Base-by-base conservation (phyloP, 1,139 yeast genomes). In the Yamadazyma siamensis region DNA sequence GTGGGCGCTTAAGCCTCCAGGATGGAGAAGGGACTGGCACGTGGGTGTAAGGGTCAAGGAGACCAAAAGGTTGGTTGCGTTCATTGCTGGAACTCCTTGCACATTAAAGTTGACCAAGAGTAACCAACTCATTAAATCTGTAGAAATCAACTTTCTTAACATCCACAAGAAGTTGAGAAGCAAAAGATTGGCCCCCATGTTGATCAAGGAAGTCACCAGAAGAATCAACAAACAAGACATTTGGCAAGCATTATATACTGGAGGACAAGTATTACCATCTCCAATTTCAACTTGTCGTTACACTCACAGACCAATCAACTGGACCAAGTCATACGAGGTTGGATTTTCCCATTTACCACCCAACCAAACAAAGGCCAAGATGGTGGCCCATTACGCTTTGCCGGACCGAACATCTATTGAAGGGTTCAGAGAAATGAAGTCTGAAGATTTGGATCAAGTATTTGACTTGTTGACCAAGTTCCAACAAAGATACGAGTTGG, bases 221-320 rank as follows among this genome's bases (percentile, higher is more conserved):
- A 74, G 97, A 46, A 94, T 91, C 43, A 91, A 94, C 58, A 71
- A 75, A 41, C 71, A 71, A 28, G 75, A 85, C 35, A 83, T 89
- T 38, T 91, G 97, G 96, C 97, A 91, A 56, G 98, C 98, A 0
- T 70, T 94, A 38, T 88, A 87, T 57, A 89, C 99, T 9, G 96
- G 94, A 0, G 98, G 98, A 5, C 76, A 80, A 5, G 80, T 87
- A 5, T 69, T 91, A 38, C 99, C 99, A 13, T 80, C 91, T 14
- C 99, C 99, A 0, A 75, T 91, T 6, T 67, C 95, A n/a, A 80
- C 87, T 2, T 81, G 95, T 53, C 75, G 97, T 42, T 94, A 94
- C 58, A 84, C 86, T 30, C 99, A 91, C 59, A 82, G 98, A 46
- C 94, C 97, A 3, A 65, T 91, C 42, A 84, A 91, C 54, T 91